A percentile compares a stretch with the other conserved stretches of the same genome.
phyloP scores from a whole-genome alignment of 116 monocot genomes.

The Phalaenopsis hybrid region DNA sequence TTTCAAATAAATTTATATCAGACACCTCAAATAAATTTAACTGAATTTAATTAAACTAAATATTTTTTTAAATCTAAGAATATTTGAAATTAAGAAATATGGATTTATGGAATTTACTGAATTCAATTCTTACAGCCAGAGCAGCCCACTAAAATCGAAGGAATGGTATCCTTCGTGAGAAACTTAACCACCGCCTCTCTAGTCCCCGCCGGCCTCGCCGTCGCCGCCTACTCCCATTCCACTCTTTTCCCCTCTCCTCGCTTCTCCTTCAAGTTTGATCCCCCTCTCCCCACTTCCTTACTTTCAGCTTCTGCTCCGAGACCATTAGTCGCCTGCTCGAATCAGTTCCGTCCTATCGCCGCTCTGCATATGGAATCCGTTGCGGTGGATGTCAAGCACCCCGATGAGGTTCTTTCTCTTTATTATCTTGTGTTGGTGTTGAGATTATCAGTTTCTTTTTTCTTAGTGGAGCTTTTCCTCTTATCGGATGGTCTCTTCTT shows the following conservation, averaged over 20 bases:
- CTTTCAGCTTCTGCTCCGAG: neutral
- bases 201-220: constrained; percentile 1
- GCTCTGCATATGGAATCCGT: constrained; percentile 4
- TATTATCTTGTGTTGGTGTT: neutral
- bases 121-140: too few species aligned
- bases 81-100: too few species aligned
- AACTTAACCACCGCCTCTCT: constrained; percentile 4
- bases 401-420: constrained; percentile 1
- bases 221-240: neutral
- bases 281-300: neutral
- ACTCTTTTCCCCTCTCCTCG: neutral
- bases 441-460: neutral
- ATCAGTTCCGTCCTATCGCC: neutral
- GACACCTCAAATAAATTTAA: too few species aligned
- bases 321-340: neutral
- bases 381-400: neutral
- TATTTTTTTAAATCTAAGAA: too few species aligned
- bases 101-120: too few species aligned
- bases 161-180: constrained; percentile 1
- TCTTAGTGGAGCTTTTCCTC: too few species aligned
- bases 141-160: neutral
- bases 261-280: neutral
- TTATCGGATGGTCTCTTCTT: neutral
- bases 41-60: too few species aligned
- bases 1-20: too few species aligned